These are phyloP conservation scores for Lanmaoa pseudosensibilis DNA, from an alignment of 768 basidiomycete genomes.

Conservation along the genomic window DNA sequence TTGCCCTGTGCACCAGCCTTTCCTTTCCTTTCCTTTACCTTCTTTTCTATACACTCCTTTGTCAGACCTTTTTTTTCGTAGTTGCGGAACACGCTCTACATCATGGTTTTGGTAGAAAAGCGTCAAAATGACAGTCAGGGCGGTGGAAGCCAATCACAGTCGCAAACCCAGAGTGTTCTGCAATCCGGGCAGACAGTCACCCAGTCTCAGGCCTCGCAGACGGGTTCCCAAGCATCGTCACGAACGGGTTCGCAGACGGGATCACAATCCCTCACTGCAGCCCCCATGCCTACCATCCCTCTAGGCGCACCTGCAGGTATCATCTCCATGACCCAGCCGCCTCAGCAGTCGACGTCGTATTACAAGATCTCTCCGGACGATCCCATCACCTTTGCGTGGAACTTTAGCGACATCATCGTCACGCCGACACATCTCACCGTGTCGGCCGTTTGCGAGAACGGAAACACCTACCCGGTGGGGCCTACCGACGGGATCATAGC, in stretches of 20 bases:
- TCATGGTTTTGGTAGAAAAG: not conserved
- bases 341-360: slow-evolving; percentile 77
- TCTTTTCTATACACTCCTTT: not conserved
- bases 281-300: slow-evolving; percentile 41
- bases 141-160: not conserved
- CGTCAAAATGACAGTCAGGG: slow-evolving; percentile 6
- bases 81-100: not conserved
- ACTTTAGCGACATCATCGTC: slow-evolving; percentile 70
- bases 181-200: not conserved
- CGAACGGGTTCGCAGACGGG: not conserved
- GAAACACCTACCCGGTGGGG: slow-evolving; percentile 66
- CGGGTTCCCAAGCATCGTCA: slow-evolving; percentile 3
- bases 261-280: slow-evolving; percentile 2
- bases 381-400: slow-evolving; percentile 88
- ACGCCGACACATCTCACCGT: slow-evolving; percentile 62
- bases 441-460: slow-evolving; percentile 60
- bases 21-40: not conserved
- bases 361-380: slow-evolving; percentile 81
- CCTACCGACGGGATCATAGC: slow-evolving; percentile 51
- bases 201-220: slow-evolving; percentile 1
- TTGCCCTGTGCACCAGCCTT: not conserved
- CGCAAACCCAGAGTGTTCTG: slow-evolving; percentile 1
- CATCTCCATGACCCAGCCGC: slow-evolving; percentile 78
- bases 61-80: not conserved
- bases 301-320: slow-evolving; percentile 57